Evolutionary conservation across 2,329 filamentous ascomycete genomes (phyloP), one percentile per base, ranked within the genome.

Genomic region (Aspergillus oerlinghausenensis): DNA sequence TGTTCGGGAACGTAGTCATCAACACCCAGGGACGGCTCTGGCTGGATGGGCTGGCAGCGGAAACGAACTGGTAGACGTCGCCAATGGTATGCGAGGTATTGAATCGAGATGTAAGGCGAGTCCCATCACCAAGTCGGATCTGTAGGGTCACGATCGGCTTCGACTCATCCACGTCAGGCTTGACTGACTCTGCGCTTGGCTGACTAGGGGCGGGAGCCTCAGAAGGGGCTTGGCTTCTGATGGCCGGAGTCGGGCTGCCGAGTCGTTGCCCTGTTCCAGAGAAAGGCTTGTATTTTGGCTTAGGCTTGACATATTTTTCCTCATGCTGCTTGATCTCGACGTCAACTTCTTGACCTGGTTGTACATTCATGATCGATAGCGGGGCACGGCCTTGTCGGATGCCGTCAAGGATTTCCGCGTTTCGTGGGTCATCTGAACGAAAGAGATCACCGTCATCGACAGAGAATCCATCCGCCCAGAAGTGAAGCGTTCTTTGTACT

Each of bases 1-100:
- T 85, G 56, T 78, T 85, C 0, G 85, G 85, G 68, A 88, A 87
- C 0, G 84, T 87, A 4, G 84, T 87, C 81, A 86, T 85, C 57
- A 88, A 72, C 3, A 81, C 82, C 73, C 82, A 88, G 3, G 76
- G 63, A 35, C 85, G 77, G 59, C 74, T 67, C 53, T 73, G 72
- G 59, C 79, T 81, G 14, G 73, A 70, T 0, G 82, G 69, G 49
- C 78, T 83, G 4, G 84, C 76, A 11, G 79, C 77, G 53, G 77
- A 71, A 49, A 87, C 84, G 64, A 87, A 87, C 45, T 76, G 72
- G 70, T 87, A 87, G 42, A 88, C 82, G 60, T 87, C 82, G 43
- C 84, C 84, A 56, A 88, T 79, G 0, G 84, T 87, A 66, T 86
- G 83, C 1, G 80, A 82, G 0, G 83, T 85, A 70, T 88, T 88